These are phyloP conservation scores for Byssoonygena ceratinophila DNA, from an alignment of 2,329 filamentous ascomycete species.

Conservation along the genomic window DNA sequence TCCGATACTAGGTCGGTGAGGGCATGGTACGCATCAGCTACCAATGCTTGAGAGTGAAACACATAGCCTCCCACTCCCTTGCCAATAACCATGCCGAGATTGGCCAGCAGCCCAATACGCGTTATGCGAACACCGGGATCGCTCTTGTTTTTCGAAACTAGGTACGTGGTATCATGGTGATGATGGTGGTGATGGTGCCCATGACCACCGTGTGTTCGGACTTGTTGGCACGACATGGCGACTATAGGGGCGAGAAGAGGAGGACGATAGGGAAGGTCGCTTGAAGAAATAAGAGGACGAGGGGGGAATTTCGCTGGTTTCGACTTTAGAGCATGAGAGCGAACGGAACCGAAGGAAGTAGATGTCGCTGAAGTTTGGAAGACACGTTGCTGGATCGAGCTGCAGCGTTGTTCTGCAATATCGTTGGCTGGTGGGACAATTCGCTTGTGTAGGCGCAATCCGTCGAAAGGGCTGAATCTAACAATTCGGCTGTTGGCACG, in stretches of 20 bases:
- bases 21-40: conserved; percentile 91
- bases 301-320: not conserved
- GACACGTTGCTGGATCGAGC: conserved; percentile 19
- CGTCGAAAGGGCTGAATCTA: conserved; percentile 1
- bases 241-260: conserved; percentile 13
- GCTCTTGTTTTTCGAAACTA: conserved; percentile 71
- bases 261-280: conserved; percentile 17
- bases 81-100: conserved; percentile 84
- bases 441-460: conserved; percentile 7
- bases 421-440: conserved; percentile 1
- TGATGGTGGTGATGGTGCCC: conserved; percentile 57
- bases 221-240: conserved; percentile 35
- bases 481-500: conserved; percentile 8
- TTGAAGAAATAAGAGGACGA: conserved; percentile 4
- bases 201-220: conserved; percentile 42
- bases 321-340: not conserved
- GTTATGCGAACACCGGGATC: conserved; percentile 94
- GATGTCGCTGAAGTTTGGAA: conserved; percentile 17
- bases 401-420: conserved; percentile 2
- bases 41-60: conserved; percentile 88
- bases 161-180: conserved; percentile 74
- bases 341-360: not conserved
- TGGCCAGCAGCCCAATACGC: conserved; percentile 74
- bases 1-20: conserved; percentile 92
- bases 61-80: conserved; percentile 87